A percentile compares a stretch with the other conserved stretches of the same genome.
phyloP scores from a whole-genome alignment of 2,329 filamentous ascomycete genomes.

The Ceratocystiopsis brevicomis region DNA sequence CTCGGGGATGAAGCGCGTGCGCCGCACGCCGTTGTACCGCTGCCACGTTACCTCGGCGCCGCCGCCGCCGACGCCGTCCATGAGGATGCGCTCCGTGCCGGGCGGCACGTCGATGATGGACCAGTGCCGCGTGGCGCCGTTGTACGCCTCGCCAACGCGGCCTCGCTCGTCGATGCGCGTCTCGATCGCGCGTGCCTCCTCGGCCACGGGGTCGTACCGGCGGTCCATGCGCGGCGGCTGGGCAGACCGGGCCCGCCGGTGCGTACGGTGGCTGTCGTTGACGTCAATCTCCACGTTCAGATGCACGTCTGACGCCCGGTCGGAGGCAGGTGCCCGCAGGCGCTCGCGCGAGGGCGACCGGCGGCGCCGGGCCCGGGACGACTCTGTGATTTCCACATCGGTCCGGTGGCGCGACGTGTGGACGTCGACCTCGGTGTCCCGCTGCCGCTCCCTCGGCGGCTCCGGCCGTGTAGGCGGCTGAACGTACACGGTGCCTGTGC shows the following conservation, averaged over 20 bases:
- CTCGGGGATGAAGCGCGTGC: constrained; percentile 56
- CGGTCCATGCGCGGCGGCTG: constrained; percentile 24
- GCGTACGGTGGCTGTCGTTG: constrained; percentile 13
- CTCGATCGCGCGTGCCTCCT: constrained; percentile 46
- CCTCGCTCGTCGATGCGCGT: constrained; percentile 38
- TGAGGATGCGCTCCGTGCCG: constrained; percentile 61
- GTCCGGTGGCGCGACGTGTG: constrained; percentile 33
- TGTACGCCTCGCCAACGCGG: constrained; percentile 52
- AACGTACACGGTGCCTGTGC: constrained; percentile 27
- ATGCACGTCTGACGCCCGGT: constrained; percentile 32
- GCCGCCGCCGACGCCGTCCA: constrained; percentile 64
- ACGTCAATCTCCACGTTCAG: constrained; percentile 37
- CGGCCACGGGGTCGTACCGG: constrained; percentile 30
- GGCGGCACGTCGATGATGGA: constrained; percentile 68
- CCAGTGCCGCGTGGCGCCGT: constrained; percentile 61
- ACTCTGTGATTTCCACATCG: constrained; percentile 36
- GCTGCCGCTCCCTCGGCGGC: constrained; percentile 24
- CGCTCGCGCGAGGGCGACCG: constrained; percentile 20
- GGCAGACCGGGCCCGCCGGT: constrained; percentile 15
- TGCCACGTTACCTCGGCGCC: constrained; percentile 61
- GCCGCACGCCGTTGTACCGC: constrained; percentile 57
- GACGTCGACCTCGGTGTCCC: constrained; percentile 44
- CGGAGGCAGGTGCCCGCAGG: constrained; percentile 18
- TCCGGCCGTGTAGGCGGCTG: constrained; percentile 31
- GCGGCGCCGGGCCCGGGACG: constrained; percentile 22